Evolutionary conservation across 2,329 filamentous ascomycete species (phyloP), one percentile per base, ranked within the genome.

Genomic region (Nemania sp.): DNA sequence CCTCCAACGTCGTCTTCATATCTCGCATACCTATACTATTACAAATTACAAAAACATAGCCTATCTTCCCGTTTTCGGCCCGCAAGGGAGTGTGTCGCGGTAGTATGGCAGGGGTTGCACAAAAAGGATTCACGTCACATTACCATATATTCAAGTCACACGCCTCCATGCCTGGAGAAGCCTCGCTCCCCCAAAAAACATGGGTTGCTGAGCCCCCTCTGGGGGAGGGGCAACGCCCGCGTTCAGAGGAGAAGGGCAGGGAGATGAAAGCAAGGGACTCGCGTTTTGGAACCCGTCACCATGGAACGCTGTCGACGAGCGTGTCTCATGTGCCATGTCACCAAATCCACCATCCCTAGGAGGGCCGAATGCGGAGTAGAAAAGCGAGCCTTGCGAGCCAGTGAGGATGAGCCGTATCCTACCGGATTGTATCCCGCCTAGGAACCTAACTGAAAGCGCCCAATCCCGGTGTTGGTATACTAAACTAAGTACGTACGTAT

Each of bases 251-350:
- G 52, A 27, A 47, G 45, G 52, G 7, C 41, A 7, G 41, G 24
- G 24, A 22, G 13, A 47, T 15, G 32, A 35, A 22, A 53, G 47
- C 7, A 38, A 27, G 47, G 49, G 43, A 41, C 27, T 54, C 32
- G n/a, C 49, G 32, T 56, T 54, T 49, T 24, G 43, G 29, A 65
- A 54, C 57, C 45, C 59, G 27, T 54, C 58, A 20, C 56, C 47
- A 29, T 54, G 58, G 65, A 57, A 43, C 29, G 51, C 51, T 64
- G 24, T 60, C 32, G 29, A 43, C 24, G 45, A 56, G 32, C 54
- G 57, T 69, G 59, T 66, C 55, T 68, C 62, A 54, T 56, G 54
- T 62, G 41, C 41, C 64, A 64, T 51, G 43, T 43, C 54, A 53
- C 41, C 49, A 38, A 43, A 22, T 47, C 47, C 35, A 32, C 24